Percentiles rank a stretch among this genome's conserved stretches.
phyloP scores from a whole-genome alignment of 2,329 filamentous ascomycete genomes.

The Fusarium bactridioides region DNA sequence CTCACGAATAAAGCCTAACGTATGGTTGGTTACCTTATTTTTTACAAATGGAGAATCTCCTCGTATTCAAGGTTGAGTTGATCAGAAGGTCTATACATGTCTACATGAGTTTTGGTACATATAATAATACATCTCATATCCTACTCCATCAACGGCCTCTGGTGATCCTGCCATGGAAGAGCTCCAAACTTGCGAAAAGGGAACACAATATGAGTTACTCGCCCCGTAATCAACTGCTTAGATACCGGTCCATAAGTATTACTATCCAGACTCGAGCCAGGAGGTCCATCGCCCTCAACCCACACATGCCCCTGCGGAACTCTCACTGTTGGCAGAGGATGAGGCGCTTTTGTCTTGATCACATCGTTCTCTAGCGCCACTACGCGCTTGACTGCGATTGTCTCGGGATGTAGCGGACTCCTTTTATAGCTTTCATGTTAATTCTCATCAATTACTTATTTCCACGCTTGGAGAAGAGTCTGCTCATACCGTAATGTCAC shows the following conservation, averaged over 20 bases:
- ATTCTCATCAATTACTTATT: background rate
- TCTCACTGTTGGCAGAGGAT: conserved; percentile 62
- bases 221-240: conserved; percentile 76
- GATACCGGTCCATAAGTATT: conserved; percentile 90
- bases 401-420: conserved; percentile 74
- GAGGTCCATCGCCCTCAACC: conserved; percentile 89
- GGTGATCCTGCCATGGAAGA: conserved; percentile 66
- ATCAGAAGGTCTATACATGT: background rate
- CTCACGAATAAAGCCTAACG: background rate
- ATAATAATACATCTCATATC: background rate
- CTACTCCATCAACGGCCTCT: conserved; percentile 39
- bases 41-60: no score
- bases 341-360: conserved; percentile 71
- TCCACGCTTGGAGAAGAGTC: background rate
- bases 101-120: background rate
- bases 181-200: conserved; percentile 68
- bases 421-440: conserved; percentile 50
- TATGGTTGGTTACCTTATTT: no score
- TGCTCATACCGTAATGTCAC: conserved; percentile 71
- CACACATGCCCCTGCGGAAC: conserved; percentile 89
- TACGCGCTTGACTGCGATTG: conserved; percentile 80
- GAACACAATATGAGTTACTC: conserved; percentile 75
- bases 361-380: conserved; percentile 82
- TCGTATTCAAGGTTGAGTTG: background rate
- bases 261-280: conserved; percentile 78